These are phyloP conservation scores for Licmophora abbreviata DNA, from an alignment of 108 stramenopile species.

Conservation along the genomic window DNA sequence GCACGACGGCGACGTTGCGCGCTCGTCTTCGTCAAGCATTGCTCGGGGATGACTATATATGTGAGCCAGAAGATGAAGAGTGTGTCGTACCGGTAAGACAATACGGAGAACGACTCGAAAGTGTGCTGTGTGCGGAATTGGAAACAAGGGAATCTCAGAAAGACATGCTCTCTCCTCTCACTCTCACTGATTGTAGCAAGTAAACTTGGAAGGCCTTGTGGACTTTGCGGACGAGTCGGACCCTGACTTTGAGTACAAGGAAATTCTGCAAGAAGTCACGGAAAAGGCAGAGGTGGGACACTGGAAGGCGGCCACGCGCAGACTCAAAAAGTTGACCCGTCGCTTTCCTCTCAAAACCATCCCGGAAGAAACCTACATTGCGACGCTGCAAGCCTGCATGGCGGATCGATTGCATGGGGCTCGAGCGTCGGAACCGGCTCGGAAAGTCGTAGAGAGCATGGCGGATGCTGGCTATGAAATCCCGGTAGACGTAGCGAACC, in stretches of 20 bases:
- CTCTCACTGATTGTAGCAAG: too few species aligned
- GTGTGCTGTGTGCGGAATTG: background rate
- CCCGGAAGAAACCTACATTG: slow-evolving; percentile 46
- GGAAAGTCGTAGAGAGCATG: slow-evolving; percentile 80
- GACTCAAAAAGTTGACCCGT: slow-evolving; percentile 48
- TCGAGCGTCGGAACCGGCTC: slow-evolving; percentile 74
- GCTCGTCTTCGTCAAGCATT: slow-evolving; percentile 38
- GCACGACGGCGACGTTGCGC: slow-evolving; percentile 53
- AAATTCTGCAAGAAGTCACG: slow-evolving; percentile 39
- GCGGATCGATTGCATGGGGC: slow-evolving; percentile 74
- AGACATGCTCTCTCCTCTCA: too few species aligned
- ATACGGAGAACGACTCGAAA: background rate
- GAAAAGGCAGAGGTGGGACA: slow-evolving; percentile 53
- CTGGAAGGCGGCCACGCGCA: slow-evolving; percentile 78
- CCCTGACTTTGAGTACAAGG: slow-evolving; percentile 67
- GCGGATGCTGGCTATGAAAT: slow-evolving; percentile 50
- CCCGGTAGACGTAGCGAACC: slow-evolving; percentile 50
- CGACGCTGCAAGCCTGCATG: slow-evolving; percentile 62
- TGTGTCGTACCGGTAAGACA: background rate
- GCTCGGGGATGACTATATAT: background rate
- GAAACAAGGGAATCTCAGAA: too few species aligned
- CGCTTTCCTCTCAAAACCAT: slow-evolving; percentile 34
- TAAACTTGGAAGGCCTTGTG: too few species aligned
- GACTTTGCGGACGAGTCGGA: slow-evolving; percentile 66
- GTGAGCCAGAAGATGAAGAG: background rate